Evolutionary conservation across 176 grass and related monocot genomes (phyloP), one percentile per base, ranked within the genome.

Genomic region (Oryza punctata): DNA sequence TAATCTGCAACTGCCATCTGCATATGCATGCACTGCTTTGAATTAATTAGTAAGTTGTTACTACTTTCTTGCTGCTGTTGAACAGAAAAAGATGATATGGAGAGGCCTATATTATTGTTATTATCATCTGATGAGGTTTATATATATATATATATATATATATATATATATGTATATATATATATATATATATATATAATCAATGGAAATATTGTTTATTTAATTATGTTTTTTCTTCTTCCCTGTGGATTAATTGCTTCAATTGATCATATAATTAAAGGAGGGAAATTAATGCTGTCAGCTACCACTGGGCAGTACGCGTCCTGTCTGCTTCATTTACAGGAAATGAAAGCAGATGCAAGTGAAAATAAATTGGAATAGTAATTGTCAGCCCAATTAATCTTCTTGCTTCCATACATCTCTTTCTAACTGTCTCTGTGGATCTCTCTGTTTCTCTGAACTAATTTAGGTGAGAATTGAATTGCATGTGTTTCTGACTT

Each of bases 1-100:
- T 79, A 79, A 79, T 26, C 44, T 66, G 25, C 77, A 79, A 30
- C 29, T 12, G 38, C 77, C n/a, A 65, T 32, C 32, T 32, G 32
- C 32, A 29, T 29, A 38, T 79, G 61, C 38, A 9, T 12, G 16
- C 47, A 60, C 52, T 57, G 52, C 18, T 15, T 19, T 63, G 10
- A 14, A 26, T 63, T 63, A 63, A 63, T 10, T 26, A 35, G 4
- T 35, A 63, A 63, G 23, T 63, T 63, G 10, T 19, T 57, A 8
- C 7, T 57, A 8, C 37, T 57, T n/a, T 57, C 60, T 63, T 63
- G n/a, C 60, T 63, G n/a, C 60, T 63, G 60, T 26, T 26, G 12
- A 26, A 63, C 1, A 26, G 10, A 63, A 8, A 29, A 18, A 49
- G 0, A 28, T 11, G 41, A 11, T 29, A 19, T 6, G 16, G 19